Evolutionary conservation across 1,284 basidiomycete species (phyloP).

Genomic region (Trichosporon ovoides): DNA sequence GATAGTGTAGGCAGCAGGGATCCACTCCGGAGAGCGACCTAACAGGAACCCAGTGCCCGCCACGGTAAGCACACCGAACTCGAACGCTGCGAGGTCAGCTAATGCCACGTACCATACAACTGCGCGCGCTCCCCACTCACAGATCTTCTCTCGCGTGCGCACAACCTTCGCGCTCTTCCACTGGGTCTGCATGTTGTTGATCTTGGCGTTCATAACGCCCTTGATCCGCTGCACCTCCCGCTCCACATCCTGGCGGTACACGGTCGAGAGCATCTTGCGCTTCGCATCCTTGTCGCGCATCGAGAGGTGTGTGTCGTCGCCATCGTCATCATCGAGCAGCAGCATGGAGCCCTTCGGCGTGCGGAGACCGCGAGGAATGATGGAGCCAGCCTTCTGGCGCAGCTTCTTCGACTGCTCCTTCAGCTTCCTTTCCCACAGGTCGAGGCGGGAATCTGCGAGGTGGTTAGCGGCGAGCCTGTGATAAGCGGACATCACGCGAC

Average conservation of each 20-base stretch:
- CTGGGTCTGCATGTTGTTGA: constrained; percentile 64
- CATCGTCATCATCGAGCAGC: constrained; percentile 29
- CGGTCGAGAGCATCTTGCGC: constrained; percentile 25
- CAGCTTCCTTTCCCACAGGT: constrained; percentile 77
- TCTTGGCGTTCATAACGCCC: constrained; percentile 56
- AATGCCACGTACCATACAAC: no score
- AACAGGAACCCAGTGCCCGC: constrained; percentile 75
- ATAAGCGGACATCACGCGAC: neutral
- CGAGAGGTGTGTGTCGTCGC: constrained; percentile 10
- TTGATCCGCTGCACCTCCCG: constrained; percentile 76
- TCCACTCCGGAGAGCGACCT: constrained; percentile 72
- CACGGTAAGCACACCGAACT: constrained; percentile 81
- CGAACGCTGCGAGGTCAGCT: constrained; percentile 64
- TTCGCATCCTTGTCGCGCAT: constrained; percentile 14
- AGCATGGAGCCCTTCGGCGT: constrained; percentile 49
- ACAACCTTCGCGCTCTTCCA: constrained; percentile 89
- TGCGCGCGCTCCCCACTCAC: no score
- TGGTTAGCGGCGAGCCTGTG: neutral
- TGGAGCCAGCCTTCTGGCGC: constrained; percentile 68
- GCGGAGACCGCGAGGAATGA: constrained; percentile 55
- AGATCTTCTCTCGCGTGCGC: constrained; percentile 74
- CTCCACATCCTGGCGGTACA: constrained; percentile 61
- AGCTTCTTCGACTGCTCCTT: constrained; percentile 78
- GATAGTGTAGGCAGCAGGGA: constrained; percentile 56
- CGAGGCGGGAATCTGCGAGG: constrained; percentile 70